phyloP scores from a whole-genome alignment of 2,329 filamentous ascomycete genomes.

The Clarireedia sp. region DNA sequence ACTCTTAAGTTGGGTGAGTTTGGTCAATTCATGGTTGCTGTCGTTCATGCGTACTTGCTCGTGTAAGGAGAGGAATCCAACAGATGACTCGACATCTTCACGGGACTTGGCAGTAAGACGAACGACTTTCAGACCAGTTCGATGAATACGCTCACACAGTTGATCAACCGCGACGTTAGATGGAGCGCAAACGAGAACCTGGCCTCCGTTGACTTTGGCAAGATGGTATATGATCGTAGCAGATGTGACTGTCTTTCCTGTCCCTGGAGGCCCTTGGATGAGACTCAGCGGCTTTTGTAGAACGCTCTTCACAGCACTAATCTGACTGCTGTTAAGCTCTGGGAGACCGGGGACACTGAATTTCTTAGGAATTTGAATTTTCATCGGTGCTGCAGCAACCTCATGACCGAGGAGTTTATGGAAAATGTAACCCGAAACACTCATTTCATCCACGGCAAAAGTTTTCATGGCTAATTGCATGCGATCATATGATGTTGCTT shows the following conservation, averaged over 20 bases:
- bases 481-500: constrained; percentile 96
- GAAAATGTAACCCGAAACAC: constrained; percentile 97
- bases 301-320: constrained; percentile 92
- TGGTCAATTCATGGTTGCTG: constrained; percentile 86
- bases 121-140: constrained; percentile 90
- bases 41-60: constrained; percentile 98
- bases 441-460: constrained; percentile 96
- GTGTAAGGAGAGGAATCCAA: constrained; percentile 89
- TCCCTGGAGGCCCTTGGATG: constrained; percentile 94
- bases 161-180: constrained; percentile 99
- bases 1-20: constrained; percentile 85
- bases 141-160: constrained; percentile 92
- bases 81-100: constrained; percentile 97
- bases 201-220: constrained; percentile 87
- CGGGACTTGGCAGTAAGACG: constrained; percentile 97
- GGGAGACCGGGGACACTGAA: constrained; percentile 92
- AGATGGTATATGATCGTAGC: constrained; percentile 98
- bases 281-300: constrained; percentile 88
- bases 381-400: constrained; percentile 89
- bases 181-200: constrained; percentile 91
- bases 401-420: constrained; percentile 94
- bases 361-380: constrained; percentile 90
- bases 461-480: constrained; percentile 99
- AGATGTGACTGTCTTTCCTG: constrained; percentile 96
- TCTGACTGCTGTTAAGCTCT: constrained; percentile 91